phyloP scores from a whole-genome alignment of 805 yeast species.

The Peterozyma xylosa region DNA sequence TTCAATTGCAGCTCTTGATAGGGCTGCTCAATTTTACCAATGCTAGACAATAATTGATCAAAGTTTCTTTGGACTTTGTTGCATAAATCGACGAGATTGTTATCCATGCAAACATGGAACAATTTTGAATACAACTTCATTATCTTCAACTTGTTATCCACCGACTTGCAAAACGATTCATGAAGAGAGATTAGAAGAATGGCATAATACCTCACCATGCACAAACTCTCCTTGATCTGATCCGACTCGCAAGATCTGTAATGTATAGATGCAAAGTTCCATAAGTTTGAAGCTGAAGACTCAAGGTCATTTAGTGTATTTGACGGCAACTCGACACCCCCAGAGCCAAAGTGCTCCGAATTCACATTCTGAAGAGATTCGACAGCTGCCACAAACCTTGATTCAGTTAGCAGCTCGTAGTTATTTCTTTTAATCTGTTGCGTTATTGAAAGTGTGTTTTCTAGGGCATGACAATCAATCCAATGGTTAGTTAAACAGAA shows the following conservation, averaged over 20 bases:
- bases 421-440: background rate
- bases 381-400: too few relatives aligned
- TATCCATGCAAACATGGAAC: conserved; percentile 22
- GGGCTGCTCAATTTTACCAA: conserved; percentile 12
- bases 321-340: too few relatives aligned
- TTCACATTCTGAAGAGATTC: too few relatives aligned
- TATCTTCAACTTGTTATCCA: conserved; percentile 19
- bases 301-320: conserved; percentile 6
- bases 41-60: conserved; percentile 16
- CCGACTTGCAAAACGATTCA: conserved; percentile 17
- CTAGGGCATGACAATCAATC: too few relatives aligned
- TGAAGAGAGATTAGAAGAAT: conserved; percentile 23
- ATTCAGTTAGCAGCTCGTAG: background rate
- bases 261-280: conserved; percentile 27
- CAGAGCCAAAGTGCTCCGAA: too few relatives aligned
- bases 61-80: conserved; percentile 20
- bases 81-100: conserved; percentile 11
- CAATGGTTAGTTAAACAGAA: too few relatives aligned
- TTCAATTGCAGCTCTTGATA: background rate
- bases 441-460: too few relatives aligned
- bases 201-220: conserved; percentile 21
- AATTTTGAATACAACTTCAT: conserved; percentile 22
- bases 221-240: conserved; percentile 5
- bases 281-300: conserved; percentile 20
- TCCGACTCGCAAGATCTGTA: conserved; percentile 14